Evolutionary conservation across 352 stramenopile genomes (phyloP).

Genomic region (Globisporangium radiosum): DNA sequence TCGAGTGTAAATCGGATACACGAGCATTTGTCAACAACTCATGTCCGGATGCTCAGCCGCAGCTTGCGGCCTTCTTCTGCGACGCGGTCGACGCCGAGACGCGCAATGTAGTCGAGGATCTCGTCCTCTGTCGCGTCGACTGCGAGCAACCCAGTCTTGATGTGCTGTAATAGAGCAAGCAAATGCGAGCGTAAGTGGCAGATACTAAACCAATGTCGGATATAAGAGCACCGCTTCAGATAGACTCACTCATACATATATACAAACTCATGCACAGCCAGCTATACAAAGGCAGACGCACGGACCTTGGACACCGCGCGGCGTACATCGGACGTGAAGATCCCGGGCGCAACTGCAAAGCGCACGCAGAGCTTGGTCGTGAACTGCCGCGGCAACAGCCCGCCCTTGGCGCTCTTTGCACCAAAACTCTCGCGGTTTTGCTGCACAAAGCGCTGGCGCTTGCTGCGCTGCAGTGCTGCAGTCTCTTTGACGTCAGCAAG

Average conservation of each 20-base stretch:
- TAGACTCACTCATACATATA: background rate
- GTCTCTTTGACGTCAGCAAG: slow-evolving; percentile 29
- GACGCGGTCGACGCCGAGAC: slow-evolving; percentile 37
- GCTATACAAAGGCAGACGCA: slow-evolving; percentile 1
- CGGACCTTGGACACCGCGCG: slow-evolving; percentile 55
- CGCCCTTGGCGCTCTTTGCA: slow-evolving; percentile 26
- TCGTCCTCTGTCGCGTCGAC: slow-evolving; percentile 46
- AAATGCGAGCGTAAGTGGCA: slow-evolving; percentile 8
- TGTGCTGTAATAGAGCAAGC: slow-evolving; percentile 28
- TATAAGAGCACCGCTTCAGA: too few species aligned
- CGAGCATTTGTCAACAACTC: background rate
- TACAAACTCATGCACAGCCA: background rate
- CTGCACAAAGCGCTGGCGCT: slow-evolving; percentile 41
- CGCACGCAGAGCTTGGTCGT: slow-evolving; percentile 74
- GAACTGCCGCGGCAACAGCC: slow-evolving; percentile 65
- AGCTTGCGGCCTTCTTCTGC: slow-evolving; percentile 57
- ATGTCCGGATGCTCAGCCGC: slow-evolving; percentile 45
- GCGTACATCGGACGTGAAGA: slow-evolving; percentile 65
- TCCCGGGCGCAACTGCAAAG: slow-evolving; percentile 59
- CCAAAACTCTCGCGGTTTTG: slow-evolving; percentile 39
- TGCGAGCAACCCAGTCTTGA: slow-evolving; percentile 52
- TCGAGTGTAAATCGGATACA: too few species aligned
- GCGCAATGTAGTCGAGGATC: slow-evolving; percentile 56
- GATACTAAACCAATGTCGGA: too few species aligned
- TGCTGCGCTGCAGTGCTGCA: slow-evolving; percentile 29